phyloP scores from a whole-genome alignment of 495 filamentous ascomycete species.

The Letharia columbiana region DNA sequence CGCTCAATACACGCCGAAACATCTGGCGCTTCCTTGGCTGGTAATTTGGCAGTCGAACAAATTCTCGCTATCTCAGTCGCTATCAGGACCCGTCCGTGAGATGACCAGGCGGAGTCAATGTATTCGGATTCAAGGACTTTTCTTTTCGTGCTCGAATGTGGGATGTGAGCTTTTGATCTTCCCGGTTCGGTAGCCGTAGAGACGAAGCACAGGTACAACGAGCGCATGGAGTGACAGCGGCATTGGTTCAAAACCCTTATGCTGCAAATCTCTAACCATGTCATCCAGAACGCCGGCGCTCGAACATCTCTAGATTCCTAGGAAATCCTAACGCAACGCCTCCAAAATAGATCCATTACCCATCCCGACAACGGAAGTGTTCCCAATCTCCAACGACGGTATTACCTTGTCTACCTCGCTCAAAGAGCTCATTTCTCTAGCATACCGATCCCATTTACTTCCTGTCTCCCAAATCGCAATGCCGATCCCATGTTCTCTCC shows the following conservation, averaged over 20 bases:
- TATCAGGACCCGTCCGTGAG: background rate
- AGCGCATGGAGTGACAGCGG: background rate
- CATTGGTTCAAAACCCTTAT: background rate
- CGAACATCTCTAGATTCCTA: background rate
- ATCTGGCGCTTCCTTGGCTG: background rate
- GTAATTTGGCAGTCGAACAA: background rate
- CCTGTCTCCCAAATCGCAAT: slow-evolving; percentile 12
- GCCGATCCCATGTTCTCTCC: background rate
- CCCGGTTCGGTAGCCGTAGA: background rate
- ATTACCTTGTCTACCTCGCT: background rate
- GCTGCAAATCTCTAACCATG: background rate
- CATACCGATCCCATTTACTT: slow-evolving; percentile 3
- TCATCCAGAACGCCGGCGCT: background rate
- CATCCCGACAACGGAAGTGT: background rate
- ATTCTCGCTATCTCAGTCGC: background rate
- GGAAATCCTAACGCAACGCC: background rate
- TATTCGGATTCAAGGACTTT: background rate
- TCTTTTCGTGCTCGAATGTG: background rate
- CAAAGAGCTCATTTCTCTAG: background rate
- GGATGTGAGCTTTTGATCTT: background rate
- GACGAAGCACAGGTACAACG: background rate
- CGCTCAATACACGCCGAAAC: background rate
- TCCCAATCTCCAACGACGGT: background rate
- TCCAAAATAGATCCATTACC: background rate
- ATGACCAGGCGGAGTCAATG: background rate